Percentiles rank a stretch among this genome's conserved stretches.
These are phyloP conservation scores for Alloteropsis semialata DNA, from an alignment of 176 grass and related monocot species.

Conservation along the genomic window DNA sequence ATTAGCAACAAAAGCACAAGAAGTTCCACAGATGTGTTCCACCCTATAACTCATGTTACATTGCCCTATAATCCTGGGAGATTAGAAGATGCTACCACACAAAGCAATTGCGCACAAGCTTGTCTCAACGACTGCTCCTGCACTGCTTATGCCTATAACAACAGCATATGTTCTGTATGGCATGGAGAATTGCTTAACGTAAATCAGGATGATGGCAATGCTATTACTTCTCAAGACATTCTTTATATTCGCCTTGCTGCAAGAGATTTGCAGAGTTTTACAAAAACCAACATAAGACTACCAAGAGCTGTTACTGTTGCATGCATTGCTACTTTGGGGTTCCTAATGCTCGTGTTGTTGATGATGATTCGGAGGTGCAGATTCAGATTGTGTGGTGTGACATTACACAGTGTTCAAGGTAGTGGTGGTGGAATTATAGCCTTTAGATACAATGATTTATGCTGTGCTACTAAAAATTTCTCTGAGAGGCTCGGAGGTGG, in stretches of 20 bases:
- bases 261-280: neutral
- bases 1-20: neutral
- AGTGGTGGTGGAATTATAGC: neutral
- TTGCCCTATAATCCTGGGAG: neutral
- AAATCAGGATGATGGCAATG: neutral
- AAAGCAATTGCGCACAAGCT: neutral
- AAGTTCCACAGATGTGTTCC: neutral
- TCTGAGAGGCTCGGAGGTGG: neutral
- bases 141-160: neutral
- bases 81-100: neutral
- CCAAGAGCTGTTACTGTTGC: neutral
- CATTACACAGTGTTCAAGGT: neutral
- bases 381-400: neutral
- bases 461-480: neutral
- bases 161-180: neutral
- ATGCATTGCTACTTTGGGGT: neutral
- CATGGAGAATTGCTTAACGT: conserved; percentile 1
- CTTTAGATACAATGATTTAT: neutral
- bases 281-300: neutral
- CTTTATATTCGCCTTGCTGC: neutral
- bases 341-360: neutral
- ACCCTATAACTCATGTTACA: neutral
- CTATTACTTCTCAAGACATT: neutral
- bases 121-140: neutral
- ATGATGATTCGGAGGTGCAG: neutral